These are phyloP conservation scores for Ophiostoma ips DNA, from an alignment of 2,329 filamentous ascomycete species.

Conservation along the genomic window DNA sequence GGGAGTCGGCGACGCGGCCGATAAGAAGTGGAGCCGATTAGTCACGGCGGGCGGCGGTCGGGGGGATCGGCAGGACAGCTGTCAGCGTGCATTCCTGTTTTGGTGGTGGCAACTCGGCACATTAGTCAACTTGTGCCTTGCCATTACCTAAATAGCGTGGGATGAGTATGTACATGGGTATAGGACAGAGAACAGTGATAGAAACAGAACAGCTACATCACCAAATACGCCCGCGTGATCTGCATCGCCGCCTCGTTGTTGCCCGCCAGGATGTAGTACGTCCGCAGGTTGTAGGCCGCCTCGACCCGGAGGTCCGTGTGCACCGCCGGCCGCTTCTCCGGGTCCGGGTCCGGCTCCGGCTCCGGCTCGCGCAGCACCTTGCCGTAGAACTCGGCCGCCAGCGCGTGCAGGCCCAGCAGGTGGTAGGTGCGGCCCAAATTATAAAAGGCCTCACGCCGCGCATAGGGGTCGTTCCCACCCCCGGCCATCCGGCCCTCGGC, in stretches of 20 bases:
- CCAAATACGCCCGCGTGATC: constrained; percentile 46
- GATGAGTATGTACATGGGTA: not conserved
- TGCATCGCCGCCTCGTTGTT: constrained; percentile 45
- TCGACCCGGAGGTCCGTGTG: constrained; percentile 45
- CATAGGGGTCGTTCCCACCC: constrained; percentile 7
- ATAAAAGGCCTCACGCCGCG: constrained; percentile 62
- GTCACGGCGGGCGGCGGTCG: not conserved
- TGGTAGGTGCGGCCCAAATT: constrained; percentile 69
- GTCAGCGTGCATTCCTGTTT: too few relatives aligned
- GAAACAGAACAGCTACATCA: too few relatives aligned
- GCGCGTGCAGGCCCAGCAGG: constrained; percentile 54
- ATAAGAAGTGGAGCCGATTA: not conserved
- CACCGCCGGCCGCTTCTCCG: not conserved
- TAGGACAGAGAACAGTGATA: too few relatives aligned
- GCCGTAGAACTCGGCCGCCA: constrained; percentile 60
- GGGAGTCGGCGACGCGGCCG: not conserved
- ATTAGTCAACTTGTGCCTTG: too few relatives aligned
- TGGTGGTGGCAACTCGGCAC: too few relatives aligned
- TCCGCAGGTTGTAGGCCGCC: constrained; percentile 61
- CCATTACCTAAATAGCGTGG: not conserved
- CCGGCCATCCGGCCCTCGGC: constrained; percentile 39
- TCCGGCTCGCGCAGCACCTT: constrained; percentile 27
- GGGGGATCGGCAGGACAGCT: not conserved
- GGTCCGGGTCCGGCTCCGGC: not conserved
- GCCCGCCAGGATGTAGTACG: constrained; percentile 50